These are phyloP conservation scores for Eimeria praecox DNA, from an alignment of 169 alveolate genomes.

Conservation along the genomic window DNA sequence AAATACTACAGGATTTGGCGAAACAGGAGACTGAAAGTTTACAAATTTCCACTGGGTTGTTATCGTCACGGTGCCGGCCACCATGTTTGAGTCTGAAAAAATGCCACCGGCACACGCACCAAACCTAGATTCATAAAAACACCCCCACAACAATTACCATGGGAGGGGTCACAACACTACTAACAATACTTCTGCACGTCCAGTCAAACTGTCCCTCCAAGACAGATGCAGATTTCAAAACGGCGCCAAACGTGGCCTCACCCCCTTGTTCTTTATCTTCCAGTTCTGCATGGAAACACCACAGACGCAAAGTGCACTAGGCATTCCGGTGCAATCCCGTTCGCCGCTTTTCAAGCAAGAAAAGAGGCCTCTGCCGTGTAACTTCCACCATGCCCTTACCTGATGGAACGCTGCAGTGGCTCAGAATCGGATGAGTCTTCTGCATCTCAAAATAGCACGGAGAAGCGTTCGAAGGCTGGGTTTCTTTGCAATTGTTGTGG, in stretches of 20 bases:
- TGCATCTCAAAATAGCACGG: not conserved
- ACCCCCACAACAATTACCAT: not conserved
- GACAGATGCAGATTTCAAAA: not conserved
- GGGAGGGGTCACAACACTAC: not conserved
- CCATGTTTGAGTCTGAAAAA: slow-evolving; percentile 69
- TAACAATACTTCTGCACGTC: not conserved
- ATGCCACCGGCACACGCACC: not conserved
- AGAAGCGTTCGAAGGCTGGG: slow-evolving; percentile 1
- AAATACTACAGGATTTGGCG: slow-evolving; percentile 63
- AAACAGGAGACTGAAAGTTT: slow-evolving; percentile 17
- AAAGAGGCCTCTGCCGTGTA: not conserved
- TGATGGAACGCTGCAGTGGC: slow-evolving; percentile 44
- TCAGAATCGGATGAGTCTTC: not conserved
- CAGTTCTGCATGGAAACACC: slow-evolving; percentile 9
- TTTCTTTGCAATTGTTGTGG: not conserved
- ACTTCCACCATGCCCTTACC: slow-evolving; percentile 33
- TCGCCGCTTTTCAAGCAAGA: not conserved
- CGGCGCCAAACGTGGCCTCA: not conserved
- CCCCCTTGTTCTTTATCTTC: slow-evolving; percentile 27
- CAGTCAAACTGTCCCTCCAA: not conserved
- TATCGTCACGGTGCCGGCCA: slow-evolving; percentile 15
- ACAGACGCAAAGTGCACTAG: not conserved
- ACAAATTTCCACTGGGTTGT: slow-evolving; percentile 37
- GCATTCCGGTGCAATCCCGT: not conserved
- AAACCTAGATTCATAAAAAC: not conserved